A percentile compares a stretch with the other conserved stretches of the same genome.
Conservation (phyloP, 441 rosid species). For the Pelargonium fulgidum region DNA sequence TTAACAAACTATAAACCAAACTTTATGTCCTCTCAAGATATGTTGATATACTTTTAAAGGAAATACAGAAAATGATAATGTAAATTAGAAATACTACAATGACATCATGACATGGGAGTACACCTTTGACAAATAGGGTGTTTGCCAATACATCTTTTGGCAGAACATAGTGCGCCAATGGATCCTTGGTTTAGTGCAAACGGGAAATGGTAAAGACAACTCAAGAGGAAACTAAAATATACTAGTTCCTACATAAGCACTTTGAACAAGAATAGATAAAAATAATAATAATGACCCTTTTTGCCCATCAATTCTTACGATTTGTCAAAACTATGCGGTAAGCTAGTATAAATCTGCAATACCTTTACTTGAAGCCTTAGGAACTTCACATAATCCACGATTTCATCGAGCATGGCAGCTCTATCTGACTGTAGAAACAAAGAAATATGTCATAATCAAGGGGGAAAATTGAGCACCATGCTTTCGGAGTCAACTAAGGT, state of each 20-base stretch:
- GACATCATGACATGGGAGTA: not conserved
- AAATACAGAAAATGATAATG: not conserved
- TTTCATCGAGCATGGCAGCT: slow-evolving; percentile 98
- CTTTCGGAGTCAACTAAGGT: not conserved
- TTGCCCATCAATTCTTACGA: not conserved
- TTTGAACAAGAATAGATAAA: not conserved
- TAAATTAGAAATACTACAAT: not conserved
- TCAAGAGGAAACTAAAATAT: not conserved
- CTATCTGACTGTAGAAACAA: slow-evolving; percentile 68
- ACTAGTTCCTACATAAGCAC: not conserved
- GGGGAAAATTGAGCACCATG: not conserved
- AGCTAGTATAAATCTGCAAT: slow-evolving; percentile 10
- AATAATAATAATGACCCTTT: not conserved
- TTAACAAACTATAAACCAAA: not conserved
- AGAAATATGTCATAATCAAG: slow-evolving; percentile 12
- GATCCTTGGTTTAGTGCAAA: too few relatives aligned
- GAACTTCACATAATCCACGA: slow-evolving; percentile 98
- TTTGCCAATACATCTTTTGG: too few relatives aligned
- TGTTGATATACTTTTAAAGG: not conserved
- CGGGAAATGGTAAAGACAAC: not conserved
- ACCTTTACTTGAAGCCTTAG: slow-evolving; percentile 99
- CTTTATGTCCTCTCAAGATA: not conserved
- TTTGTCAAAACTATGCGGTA: not conserved
- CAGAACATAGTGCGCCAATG: too few relatives aligned
- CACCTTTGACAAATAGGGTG: too few relatives aligned